Evolutionary conservation across 2,329 filamentous ascomycete genomes (phyloP), one percentile per base, ranked within the genome.

Genomic region (Huntiella savannae): DNA sequence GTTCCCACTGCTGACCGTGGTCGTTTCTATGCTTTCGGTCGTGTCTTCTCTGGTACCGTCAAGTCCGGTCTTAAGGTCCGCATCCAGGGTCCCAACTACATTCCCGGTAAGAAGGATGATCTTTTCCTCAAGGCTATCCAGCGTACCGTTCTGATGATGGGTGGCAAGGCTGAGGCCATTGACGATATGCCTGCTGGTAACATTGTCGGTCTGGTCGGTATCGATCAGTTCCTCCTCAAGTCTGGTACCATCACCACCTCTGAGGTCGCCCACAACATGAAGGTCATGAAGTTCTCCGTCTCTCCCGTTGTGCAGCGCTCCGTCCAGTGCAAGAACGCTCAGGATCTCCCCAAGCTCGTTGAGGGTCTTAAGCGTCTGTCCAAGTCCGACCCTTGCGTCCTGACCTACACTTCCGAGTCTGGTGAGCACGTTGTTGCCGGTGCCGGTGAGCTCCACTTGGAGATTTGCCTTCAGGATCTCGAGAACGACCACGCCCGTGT

Each of bases 201-300:
- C 82, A 96, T 98, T 75, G 81, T 95, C 61, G 91, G 91, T 77
- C 77, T 98, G 60, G 91, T 98, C 63, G 91, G 91, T 80, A 85
- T 98, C 59, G 91, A 98, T 67, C 91, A 98, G 79, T 98, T 96
- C 84, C 75, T 98, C 75, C 86, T 98, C 75, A 98, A 98, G 82
- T 96, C 91, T 65, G 91, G 91, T 82, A 98, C 91, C 61, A 82
- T 98, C 60, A 94, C 87, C 69, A 96, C 88, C 64, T 79, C 75
- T 63, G 91, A 98, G 57, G 92, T 85, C 55, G 88, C 91, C 64
- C 91, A 98, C 82, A 98, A 98, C 81, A 73, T 98, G 62, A 96
- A 96, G 82, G 91, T 98, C 71, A 98, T 98, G 91, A 96, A 95
- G 77, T 98, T 98, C 82, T 98, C 91, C 62, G 91, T 98, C 65